Percentiles rank a stretch among this genome's conserved stretches.
phyloP scores from a whole-genome alignment of 2,329 filamentous ascomycete species.

The Calonectria hongkongensis region DNA sequence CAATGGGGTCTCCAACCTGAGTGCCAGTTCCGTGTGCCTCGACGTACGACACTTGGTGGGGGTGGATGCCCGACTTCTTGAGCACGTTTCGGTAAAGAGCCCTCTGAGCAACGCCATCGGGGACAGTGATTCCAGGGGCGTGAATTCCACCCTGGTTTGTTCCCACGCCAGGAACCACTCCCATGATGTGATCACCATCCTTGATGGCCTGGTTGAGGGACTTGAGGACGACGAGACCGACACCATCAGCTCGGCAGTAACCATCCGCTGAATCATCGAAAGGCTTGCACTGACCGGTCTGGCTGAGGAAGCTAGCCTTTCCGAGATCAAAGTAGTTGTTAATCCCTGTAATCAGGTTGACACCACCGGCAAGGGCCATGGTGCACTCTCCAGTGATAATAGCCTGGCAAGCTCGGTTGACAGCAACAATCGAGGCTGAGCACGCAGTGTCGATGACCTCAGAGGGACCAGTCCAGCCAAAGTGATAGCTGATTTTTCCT shows the following conservation, averaged over 20 bases:
- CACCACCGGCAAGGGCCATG: slow-evolving; percentile 62
- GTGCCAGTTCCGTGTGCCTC: slow-evolving; percentile 70
- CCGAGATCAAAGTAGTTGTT: slow-evolving; percentile 49
- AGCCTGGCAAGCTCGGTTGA: slow-evolving; percentile 58
- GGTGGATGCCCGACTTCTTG: slow-evolving; percentile 59
- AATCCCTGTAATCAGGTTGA: slow-evolving; percentile 60
- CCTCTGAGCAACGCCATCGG: slow-evolving; percentile 85
- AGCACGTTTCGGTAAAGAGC: slow-evolving; percentile 82
- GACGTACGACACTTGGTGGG: slow-evolving; percentile 57
- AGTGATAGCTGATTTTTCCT: slow-evolving; percentile 60
- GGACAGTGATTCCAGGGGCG: slow-evolving; percentile 85
- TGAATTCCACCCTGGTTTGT: slow-evolving; percentile 90
- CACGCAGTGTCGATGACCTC: slow-evolving; percentile 63
- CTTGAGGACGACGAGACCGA: slow-evolving; percentile 85
- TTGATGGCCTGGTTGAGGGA: slow-evolving; percentile 83
- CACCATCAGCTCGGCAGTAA: slow-evolving; percentile 87
- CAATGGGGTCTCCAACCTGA: slow-evolving; percentile 66
- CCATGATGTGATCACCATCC: slow-evolving; percentile 85
- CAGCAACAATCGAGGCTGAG: slow-evolving; percentile 60
- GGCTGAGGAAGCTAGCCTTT: slow-evolving; percentile 50
- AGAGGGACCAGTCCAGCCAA: slow-evolving; percentile 62
- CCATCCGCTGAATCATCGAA: slow-evolving; percentile 89
- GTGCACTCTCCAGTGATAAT: slow-evolving; percentile 57
- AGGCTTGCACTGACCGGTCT: slow-evolving; percentile 63
- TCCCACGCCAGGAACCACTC: slow-evolving; percentile 82